Conservation (phyloP, 2,329 filamentous ascomycete species). For the Fusarium miscanthi region DNA sequence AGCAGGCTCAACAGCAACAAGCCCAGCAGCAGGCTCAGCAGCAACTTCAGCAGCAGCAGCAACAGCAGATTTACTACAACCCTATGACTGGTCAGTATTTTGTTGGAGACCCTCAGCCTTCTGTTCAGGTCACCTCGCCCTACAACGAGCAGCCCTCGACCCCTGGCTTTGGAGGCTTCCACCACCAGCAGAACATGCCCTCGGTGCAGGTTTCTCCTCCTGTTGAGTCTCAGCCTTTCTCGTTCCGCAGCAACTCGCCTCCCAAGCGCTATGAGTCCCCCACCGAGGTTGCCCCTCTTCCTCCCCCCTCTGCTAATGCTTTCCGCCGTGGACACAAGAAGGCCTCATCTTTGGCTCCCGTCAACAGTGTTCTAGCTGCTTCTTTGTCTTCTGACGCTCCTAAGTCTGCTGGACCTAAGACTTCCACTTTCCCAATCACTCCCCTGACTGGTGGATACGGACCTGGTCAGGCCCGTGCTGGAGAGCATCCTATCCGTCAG, state of each 20-base stretch:
- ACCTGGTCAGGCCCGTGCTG: slow-evolving; percentile 90
- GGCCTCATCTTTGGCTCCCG: slow-evolving; percentile 77
- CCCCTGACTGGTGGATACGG: slow-evolving; percentile 88
- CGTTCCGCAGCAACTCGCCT: slow-evolving; percentile 72
- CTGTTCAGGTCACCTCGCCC: slow-evolving; percentile 54
- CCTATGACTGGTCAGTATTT: slow-evolving; percentile 88
- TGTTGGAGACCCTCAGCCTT: slow-evolving; percentile 71
- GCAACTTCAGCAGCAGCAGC: slow-evolving; percentile 54
- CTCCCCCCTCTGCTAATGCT: slow-evolving; percentile 88
- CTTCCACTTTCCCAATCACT: slow-evolving; percentile 81
- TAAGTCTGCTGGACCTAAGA: slow-evolving; percentile 78
- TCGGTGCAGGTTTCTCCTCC: slow-evolving; percentile 87
- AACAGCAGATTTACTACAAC: slow-evolving; percentile 86
- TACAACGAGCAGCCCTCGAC: slow-evolving; percentile 59
- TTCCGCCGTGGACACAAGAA: slow-evolving; percentile 97
- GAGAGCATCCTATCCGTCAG: slow-evolving; percentile 93
- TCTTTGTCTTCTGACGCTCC: slow-evolving; percentile 57
- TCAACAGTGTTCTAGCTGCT: slow-evolving; percentile 62
- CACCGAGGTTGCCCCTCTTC: slow-evolving; percentile 75
- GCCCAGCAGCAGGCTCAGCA: slow-evolving; percentile 56
- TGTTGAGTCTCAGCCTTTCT: slow-evolving; percentile 65
- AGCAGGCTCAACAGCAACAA: slow-evolving; percentile 53
- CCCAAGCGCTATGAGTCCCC: slow-evolving; percentile 76
- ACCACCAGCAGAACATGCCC: slow-evolving; percentile 67
- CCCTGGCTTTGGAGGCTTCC: slow-evolving; percentile 47